Percentiles rank a stretch among this genome's conserved stretches.
phyloP scores from a whole-genome alignment of 1,139 yeast genomes.

The Ogataea hybrid region DNA sequence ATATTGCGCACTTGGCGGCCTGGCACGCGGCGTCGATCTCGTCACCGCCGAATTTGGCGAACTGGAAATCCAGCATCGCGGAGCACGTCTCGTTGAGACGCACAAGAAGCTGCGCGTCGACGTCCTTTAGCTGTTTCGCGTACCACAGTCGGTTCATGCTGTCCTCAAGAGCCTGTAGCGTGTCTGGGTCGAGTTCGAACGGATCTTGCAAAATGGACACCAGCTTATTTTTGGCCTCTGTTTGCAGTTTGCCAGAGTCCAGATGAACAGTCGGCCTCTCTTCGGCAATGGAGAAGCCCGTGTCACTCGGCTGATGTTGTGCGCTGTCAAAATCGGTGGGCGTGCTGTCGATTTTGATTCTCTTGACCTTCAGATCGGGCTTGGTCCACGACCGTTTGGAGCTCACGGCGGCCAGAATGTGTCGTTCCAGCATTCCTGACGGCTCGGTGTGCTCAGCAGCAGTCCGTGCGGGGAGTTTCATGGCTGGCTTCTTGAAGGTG shows the following conservation, averaged over 20 bases:
- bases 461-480: conserved; percentile 5
- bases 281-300: not conserved
- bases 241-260: conserved; percentile 1
- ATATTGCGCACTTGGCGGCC: conserved; percentile 39
- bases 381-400: conserved; percentile 20
- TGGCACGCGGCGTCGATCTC: conserved; percentile 22
- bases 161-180: conserved; percentile 5
- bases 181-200: conserved; percentile 14
- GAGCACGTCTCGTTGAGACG: conserved; percentile 20
- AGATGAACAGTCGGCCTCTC: not conserved
- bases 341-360: conserved; percentile 20
- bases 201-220: conserved; percentile 9
- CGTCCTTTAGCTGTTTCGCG: conserved; percentile 7
- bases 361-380: conserved; percentile 25
- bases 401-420: not conserved
- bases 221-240: conserved; percentile 1
- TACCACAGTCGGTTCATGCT: conserved; percentile 13
- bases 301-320: not conserved
- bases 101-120: conserved; percentile 17
- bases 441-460: not conserved
- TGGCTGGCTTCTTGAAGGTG: conserved; percentile 29
- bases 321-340: conserved; percentile 10
- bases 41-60: conserved; percentile 19
- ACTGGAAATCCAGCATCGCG: conserved; percentile 21
- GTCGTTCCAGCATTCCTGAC: conserved; percentile 1